Conservation (phyloP, 306 rosid species). For the Quercus aquifolioides region DNA sequence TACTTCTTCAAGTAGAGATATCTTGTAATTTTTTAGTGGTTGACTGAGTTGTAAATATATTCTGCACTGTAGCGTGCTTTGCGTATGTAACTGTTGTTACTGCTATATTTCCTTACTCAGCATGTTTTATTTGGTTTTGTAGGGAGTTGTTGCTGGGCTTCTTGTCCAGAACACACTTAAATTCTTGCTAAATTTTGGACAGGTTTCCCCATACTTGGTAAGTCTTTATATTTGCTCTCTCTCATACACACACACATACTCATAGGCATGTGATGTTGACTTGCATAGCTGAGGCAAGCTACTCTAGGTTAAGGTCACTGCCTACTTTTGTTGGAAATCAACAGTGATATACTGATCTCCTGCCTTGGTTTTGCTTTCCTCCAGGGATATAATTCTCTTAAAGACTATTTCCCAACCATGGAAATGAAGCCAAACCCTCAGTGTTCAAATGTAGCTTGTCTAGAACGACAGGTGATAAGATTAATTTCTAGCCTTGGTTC, state of each 20-base stretch:
- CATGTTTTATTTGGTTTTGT: slow-evolving; percentile 22
- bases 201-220: slow-evolving; percentile 88
- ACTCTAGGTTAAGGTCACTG: neutral
- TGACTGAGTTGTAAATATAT: slow-evolving; percentile 6
- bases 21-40: slow-evolving; percentile 7
- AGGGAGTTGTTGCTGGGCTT: slow-evolving; percentile 99
- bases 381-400: slow-evolving; percentile 96
- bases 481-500: slow-evolving; percentile 14
- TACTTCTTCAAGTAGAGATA: slow-evolving; percentile 3
- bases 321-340: neutral
- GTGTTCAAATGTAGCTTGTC: slow-evolving; percentile 85
- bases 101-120: neutral
- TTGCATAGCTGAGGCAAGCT: neutral
- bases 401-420: slow-evolving; percentile 96
- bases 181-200: slow-evolving; percentile 78
- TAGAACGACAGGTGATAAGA: slow-evolving; percentile 67
- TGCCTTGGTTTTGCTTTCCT: slow-evolving; percentile 21
- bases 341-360: neutral
- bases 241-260: neutral
- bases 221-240: slow-evolving; percentile 12
- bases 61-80: neutral
- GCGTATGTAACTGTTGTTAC: neutral
- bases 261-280: neutral
- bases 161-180: slow-evolving; percentile 93
- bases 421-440: slow-evolving; percentile 99